phyloP scores from a whole-genome alignment of 2,329 filamentous ascomycete genomes.

The Epichloe uncinata region DNA sequence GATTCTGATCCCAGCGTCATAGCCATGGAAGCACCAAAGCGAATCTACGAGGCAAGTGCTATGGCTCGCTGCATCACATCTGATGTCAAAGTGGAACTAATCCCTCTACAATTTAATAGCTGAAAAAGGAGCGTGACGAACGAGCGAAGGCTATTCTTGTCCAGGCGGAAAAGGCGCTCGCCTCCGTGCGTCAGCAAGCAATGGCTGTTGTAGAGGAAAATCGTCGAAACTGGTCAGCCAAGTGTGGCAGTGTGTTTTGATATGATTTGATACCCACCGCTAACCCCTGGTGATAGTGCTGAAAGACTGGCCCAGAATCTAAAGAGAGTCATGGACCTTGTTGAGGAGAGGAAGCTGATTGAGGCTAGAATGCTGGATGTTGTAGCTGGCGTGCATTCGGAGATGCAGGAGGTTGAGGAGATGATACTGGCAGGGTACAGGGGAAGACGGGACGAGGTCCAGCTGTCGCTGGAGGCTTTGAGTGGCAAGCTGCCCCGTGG shows the following conservation, averaged over 20 bases:
- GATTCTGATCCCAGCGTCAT: slow-evolving; percentile 11
- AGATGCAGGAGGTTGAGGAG: slow-evolving; percentile 13
- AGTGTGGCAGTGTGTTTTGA: not conserved
- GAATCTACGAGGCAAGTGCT: slow-evolving; percentile 13
- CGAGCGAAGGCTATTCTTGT: slow-evolving; percentile 12
- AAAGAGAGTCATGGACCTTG: slow-evolving; percentile 9
- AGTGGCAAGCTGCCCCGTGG: not conserved
- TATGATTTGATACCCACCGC: not conserved
- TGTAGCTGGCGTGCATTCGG: slow-evolving; percentile 9
- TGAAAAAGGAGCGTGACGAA: slow-evolving; percentile 18
- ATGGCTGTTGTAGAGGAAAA: slow-evolving; percentile 12
- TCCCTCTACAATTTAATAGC: slow-evolving; percentile 8
- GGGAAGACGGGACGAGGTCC: slow-evolving; percentile 15
- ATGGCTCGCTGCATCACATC: not conserved
- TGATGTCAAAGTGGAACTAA: not conserved
- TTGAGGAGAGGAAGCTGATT: slow-evolving; percentile 14
- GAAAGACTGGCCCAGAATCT: slow-evolving; percentile 8
- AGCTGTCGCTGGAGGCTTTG: slow-evolving; percentile 4
- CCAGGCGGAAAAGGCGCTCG: slow-evolving; percentile 14
- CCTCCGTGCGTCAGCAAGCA: slow-evolving; percentile 12
- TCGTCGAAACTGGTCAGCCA: slow-evolving; percentile 12
- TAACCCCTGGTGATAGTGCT: slow-evolving; percentile 7
- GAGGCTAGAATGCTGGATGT: slow-evolving; percentile 16
- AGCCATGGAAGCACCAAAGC: slow-evolving; percentile 15
- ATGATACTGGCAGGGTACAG: slow-evolving; percentile 18